Base-by-base conservation (phyloP, 208 protist species). In the Leishmania aethiopica region DNA sequence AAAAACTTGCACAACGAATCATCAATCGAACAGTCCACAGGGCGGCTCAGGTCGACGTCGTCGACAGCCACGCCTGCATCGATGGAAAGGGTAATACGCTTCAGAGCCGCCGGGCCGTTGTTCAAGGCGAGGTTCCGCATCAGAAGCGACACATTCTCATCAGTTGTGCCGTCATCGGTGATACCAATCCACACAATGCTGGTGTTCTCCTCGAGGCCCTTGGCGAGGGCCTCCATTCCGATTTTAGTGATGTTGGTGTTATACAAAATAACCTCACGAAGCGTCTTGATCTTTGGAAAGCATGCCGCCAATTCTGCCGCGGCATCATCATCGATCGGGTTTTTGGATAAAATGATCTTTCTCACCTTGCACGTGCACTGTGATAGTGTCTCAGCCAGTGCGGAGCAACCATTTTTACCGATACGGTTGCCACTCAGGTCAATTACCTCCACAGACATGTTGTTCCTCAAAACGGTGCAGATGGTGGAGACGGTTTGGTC, bases 111-210 rank as follows among this genome's bases (percentile, higher is more conserved):
- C 49, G 92, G 88, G 75, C 96, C 91, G 49, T 74, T 82, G 83
- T 98, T 98, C 25, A 97, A 79, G 64, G 90, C 80, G 40, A 98
- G 76, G 78, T 92, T 85, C 17, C 88, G 90, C 47, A 86, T 86
- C 71, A 97, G 78, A 32, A 79, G 55, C 40, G 76, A 79, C 8
- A 83, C 74, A 13, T 64, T 78, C 5, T 81, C 86, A 40, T 45
- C 45, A 25, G 2, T 64, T 40, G 45, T 49, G 32, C 59, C 77
- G 25, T 86, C 62, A 4, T 92, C 86, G 19, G 89, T 81, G 19
- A 91, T 45, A 22, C 86, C n/a, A 25, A 94, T 81, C 15, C 75
- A 75, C 8, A 83, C 75, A 40, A 97, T 55, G 59, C 82, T 90
- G 42, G 77, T 60, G 82, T 98, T 98, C 15, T 60, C 22, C 28